phyloP scores from a whole-genome alignment of 331 rosid species.

The Telfairia occidentalis region DNA sequence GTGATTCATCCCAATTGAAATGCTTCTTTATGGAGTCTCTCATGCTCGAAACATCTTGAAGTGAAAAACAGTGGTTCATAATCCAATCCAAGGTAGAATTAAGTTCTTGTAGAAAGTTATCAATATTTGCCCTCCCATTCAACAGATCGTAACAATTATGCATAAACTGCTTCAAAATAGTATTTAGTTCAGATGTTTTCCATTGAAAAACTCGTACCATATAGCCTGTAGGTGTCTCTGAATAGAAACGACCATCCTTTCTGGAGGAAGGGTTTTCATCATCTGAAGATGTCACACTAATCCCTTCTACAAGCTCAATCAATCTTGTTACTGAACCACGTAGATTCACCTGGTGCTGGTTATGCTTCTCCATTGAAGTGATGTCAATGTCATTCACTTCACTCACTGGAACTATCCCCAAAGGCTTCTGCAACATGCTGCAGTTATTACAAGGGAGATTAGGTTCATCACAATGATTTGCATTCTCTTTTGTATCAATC shows the following conservation, averaged over 20 bases:
- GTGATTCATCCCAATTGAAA: slow-evolving; percentile 66
- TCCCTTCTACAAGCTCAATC: slow-evolving; percentile 79
- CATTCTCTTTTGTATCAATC: slow-evolving; percentile 17
- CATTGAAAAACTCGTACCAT: slow-evolving; percentile 75
- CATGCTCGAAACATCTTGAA: slow-evolving; percentile 84
- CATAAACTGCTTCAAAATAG: slow-evolving; percentile 48
- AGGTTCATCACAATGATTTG: slow-evolving; percentile 22
- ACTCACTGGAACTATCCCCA: neutral
- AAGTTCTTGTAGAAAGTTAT: slow-evolving; percentile 34
- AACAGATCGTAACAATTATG: slow-evolving; percentile 46
- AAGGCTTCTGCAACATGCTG: neutral
- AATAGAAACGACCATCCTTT: slow-evolving; percentile 25
- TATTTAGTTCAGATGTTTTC: slow-evolving; percentile 59
- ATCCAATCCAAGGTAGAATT: slow-evolving; percentile 73
- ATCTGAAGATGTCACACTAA: slow-evolving; percentile 35
- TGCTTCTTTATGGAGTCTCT: slow-evolving; percentile 62
- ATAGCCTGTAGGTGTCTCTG: slow-evolving; percentile 45
- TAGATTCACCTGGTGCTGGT: slow-evolving; percentile 22
- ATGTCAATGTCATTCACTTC: neutral
- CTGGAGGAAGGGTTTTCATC: slow-evolving; percentile 27
- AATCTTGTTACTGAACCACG: slow-evolving; percentile 44
- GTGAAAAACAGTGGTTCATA: slow-evolving; percentile 75
- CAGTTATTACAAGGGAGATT: neutral
- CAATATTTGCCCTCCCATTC: slow-evolving; percentile 44
- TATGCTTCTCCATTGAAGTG: neutral